Conservation (phyloP, 2,329 filamentous ascomycete species). For the Cordyceps farinosa region DNA sequence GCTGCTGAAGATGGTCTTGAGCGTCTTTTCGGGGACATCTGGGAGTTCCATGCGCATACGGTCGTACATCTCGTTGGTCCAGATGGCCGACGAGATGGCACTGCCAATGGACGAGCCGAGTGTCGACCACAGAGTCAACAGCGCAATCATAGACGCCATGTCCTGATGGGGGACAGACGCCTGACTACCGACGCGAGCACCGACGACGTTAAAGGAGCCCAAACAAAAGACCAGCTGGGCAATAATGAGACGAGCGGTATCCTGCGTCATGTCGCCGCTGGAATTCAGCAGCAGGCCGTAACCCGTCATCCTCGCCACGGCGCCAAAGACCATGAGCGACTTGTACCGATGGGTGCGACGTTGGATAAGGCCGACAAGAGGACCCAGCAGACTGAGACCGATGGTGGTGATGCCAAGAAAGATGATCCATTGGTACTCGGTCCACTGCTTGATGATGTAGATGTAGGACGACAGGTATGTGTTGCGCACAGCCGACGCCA, state of each 20-base stretch:
- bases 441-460: conserved; percentile 40
- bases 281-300: conserved; percentile 32
- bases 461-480: conserved; percentile 32
- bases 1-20: conserved; percentile 15
- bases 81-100: conserved; percentile 34
- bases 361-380: conserved; percentile 35
- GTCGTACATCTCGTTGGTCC: conserved; percentile 32
- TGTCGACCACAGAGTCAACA: conserved; percentile 37
- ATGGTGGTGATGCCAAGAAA: conserved; percentile 40
- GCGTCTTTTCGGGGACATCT: conserved; percentile 21
- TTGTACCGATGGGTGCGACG: conserved; percentile 40
- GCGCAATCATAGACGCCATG: conserved; percentile 36
- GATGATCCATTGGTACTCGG: conserved; percentile 39
- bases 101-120: conserved; percentile 39
- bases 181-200: conserved; percentile 37
- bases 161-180: conserved; percentile 42
- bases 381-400: conserved; percentile 35
- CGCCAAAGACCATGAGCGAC: conserved; percentile 35
- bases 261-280: conserved; percentile 27
- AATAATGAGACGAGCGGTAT: conserved; percentile 32
- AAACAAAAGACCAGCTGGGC: conserved; percentile 35
- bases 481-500: conserved; percentile 24
- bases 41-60: conserved; percentile 27
- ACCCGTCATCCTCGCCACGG: conserved; percentile 26
- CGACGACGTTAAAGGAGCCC: conserved; percentile 36